Percentiles rank a stretch among this genome's conserved stretches.
Conservation (phyloP, 768 basidiomycete species). For the Trichaptum fuscoviolaceum region DNA sequence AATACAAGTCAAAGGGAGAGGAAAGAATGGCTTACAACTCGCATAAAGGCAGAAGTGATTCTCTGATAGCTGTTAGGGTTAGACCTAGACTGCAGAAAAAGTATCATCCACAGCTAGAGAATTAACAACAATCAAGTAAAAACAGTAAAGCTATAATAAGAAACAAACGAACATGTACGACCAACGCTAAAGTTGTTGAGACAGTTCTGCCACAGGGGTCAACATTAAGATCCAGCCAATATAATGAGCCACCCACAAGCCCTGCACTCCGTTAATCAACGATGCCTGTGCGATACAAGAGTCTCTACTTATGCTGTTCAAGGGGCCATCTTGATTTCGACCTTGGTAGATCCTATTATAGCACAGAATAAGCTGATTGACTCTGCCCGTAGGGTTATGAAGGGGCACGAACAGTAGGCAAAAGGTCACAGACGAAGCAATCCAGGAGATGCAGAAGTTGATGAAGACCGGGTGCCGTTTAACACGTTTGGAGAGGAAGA, state of each 20-base stretch:
- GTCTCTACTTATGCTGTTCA: constrained; percentile 4
- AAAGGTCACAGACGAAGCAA: constrained; percentile 5
- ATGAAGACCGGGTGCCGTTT: constrained; percentile 9
- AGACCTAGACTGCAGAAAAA: too few species aligned
- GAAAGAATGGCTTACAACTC: too few species aligned
- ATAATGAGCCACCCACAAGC: constrained; percentile 6
- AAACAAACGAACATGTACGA: not conserved
- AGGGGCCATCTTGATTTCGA: not conserved
- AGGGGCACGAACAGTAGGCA: constrained; percentile 11
- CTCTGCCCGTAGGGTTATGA: too few species aligned
- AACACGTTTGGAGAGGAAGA: constrained; percentile 4
- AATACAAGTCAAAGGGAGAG: too few species aligned
- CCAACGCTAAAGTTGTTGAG: not conserved
- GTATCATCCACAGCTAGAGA: too few species aligned
- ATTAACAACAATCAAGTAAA: too few species aligned
- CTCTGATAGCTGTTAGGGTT: too few species aligned
- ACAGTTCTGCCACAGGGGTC: not conserved
- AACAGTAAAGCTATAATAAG: too few species aligned
- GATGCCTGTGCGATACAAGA: constrained; percentile 10
- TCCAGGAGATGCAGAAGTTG: constrained; percentile 11
- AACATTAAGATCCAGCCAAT: not conserved
- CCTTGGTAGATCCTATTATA: constrained; percentile 6
- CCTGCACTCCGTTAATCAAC: constrained; percentile 7
- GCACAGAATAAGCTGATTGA: not conserved
- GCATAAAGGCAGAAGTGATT: too few species aligned